A percentile compares a stretch with the other conserved stretches of the same genome.
Conservation (phyloP, 1,139 yeast genomes). For the Candida dubliniensis region DNA sequence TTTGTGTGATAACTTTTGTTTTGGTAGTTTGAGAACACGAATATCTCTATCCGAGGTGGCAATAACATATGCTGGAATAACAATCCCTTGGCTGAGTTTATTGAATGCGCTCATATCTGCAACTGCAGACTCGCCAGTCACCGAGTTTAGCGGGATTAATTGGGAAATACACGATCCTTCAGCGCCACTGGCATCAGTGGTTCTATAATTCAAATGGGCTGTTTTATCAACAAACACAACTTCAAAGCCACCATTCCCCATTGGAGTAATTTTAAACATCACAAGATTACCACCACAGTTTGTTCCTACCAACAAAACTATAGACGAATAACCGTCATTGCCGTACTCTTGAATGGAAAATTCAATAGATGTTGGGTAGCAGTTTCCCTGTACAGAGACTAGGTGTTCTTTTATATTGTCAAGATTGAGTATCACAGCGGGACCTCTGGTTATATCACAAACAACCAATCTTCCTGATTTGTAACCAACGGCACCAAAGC, state of each 20-base stretch:
- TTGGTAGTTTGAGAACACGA: conserved; percentile 62
- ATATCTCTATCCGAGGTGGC: conserved; percentile 63
- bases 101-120: conserved; percentile 65
- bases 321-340: conserved; percentile 67
- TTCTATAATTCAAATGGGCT: conserved; percentile 39
- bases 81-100: conserved; percentile 60
- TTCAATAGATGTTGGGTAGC: conserved; percentile 61
- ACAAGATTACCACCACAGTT: conserved; percentile 69
- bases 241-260: conserved; percentile 64
- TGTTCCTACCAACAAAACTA: conserved; percentile 77
- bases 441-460: conserved; percentile 78
- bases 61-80: conserved; percentile 62
- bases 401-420: conserved; percentile 44
- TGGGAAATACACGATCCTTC: conserved; percentile 52
- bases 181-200: conserved; percentile 27
- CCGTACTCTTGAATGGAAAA: conserved; percentile 71
- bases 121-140: conserved; percentile 59
- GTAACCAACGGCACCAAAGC: conserved; percentile 84
- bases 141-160: conserved; percentile 59
- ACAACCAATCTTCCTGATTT: conserved; percentile 72
- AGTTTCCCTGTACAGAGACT: conserved; percentile 35
- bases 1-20: conserved; percentile 61
- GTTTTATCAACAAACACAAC: conserved; percentile 57
- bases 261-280: conserved; percentile 68
- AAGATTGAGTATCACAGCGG: conserved; percentile 64